Evolutionary conservation across 2,329 filamentous ascomycete genomes (phyloP).

Genomic region (Didymosphaeria variabile): DNA sequence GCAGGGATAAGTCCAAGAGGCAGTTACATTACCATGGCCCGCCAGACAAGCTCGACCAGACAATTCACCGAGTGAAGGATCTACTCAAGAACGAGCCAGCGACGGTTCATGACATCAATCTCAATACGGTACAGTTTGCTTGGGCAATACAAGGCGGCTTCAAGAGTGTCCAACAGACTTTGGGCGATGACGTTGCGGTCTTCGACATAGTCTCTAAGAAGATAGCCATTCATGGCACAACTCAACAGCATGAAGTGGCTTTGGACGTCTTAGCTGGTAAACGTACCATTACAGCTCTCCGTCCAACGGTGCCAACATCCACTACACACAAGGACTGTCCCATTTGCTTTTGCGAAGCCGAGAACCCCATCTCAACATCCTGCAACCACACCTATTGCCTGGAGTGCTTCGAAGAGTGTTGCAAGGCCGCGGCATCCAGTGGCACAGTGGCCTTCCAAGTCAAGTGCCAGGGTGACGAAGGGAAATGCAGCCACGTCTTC

Average conservation of each 20-base stretch:
- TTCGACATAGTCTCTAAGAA: conserved; percentile 18
- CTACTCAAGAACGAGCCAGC: conserved; percentile 14
- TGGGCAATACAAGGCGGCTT: conserved; percentile 21
- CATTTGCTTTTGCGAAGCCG: conserved; percentile 24
- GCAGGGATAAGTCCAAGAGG: conserved; percentile 29
- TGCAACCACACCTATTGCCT: conserved; percentile 11
- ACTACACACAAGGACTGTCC: conserved; percentile 18
- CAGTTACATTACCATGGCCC: conserved; percentile 31
- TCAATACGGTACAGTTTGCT: conserved; percentile 15
- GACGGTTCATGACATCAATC: conserved; percentile 14
- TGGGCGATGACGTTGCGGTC: conserved; percentile 16
- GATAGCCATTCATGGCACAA: conserved; percentile 18
- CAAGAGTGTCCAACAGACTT: conserved; percentile 16
- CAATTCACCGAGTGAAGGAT: conserved; percentile 20
- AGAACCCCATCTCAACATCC: conserved; percentile 6
- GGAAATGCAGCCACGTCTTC: conserved; percentile 15
- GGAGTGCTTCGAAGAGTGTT: conserved; percentile 20
- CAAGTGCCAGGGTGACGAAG: conserved; percentile 20
- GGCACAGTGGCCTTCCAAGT: conserved; percentile 16
- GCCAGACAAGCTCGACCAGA: conserved; percentile 27
- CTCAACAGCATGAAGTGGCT: conserved; percentile 17
- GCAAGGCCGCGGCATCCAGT: conserved; percentile 22
- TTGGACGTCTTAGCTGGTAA: conserved; percentile 14
- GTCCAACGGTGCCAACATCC: no score
- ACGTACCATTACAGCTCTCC: neutral